phyloP scores from a whole-genome alignment of 352 stramenopile genomes.

The Globisporangium barbulae region DNA sequence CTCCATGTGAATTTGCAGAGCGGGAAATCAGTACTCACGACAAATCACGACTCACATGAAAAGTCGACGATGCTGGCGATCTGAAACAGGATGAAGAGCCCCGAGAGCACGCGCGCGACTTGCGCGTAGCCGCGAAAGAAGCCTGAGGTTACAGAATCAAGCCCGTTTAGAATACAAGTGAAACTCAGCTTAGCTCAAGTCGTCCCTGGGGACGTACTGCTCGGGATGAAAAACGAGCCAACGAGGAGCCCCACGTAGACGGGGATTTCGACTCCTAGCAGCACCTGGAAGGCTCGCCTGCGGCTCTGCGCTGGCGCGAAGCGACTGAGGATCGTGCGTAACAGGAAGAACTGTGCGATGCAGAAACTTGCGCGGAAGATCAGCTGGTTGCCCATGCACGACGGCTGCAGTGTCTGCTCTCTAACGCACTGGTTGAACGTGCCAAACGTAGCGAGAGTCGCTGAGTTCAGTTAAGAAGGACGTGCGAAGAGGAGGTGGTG shows the following conservation, averaged over 20 bases:
- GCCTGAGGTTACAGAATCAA: slow-evolving; percentile 16
- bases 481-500: not conserved
- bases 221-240: slow-evolving; percentile 74
- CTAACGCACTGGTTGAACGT: slow-evolving; percentile 54
- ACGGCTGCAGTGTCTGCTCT: slow-evolving; percentile 28
- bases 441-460: slow-evolving; percentile 42
- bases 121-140: slow-evolving; percentile 70
- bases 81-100: slow-evolving; percentile 78
- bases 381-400: slow-evolving; percentile 65
- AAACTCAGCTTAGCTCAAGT: not conserved
- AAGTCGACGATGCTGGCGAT: slow-evolving; percentile 77
- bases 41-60: slow-evolving; percentile 43
- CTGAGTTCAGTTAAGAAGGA: slow-evolving; percentile 1
- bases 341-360: slow-evolving; percentile 51
- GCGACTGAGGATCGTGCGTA: slow-evolving; percentile 43
- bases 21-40: not conserved
- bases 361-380: slow-evolving; percentile 70
- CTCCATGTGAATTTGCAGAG: not conserved
- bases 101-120: slow-evolving; percentile 50
- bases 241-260: slow-evolving; percentile 50
- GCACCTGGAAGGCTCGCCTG: slow-evolving; percentile 24
- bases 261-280: slow-evolving; percentile 41
- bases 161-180: not conserved
- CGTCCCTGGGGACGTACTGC: slow-evolving; percentile 24
- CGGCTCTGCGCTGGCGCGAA: slow-evolving; percentile 30